These are phyloP conservation scores for Parastagonospora nodorum DNA, from an alignment of 2,329 filamentous ascomycete species.

Conservation along the genomic window DNA sequence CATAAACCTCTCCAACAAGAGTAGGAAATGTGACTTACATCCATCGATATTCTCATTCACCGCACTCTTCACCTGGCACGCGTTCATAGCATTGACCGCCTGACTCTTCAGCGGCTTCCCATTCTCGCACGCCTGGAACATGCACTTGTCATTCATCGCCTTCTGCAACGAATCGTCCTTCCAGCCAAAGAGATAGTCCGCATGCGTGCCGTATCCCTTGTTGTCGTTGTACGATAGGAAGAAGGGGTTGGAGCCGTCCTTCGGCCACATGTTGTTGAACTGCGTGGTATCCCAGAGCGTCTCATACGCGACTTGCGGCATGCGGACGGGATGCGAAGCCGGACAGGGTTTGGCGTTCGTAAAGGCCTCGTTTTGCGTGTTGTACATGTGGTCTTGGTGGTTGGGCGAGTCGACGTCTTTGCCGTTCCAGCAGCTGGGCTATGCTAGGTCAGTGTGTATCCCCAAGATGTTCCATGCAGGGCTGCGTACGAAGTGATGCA, in stretches of 20 bases:
- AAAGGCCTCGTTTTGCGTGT: conserved; percentile 28
- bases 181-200: conserved; percentile 37
- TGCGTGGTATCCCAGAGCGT: conserved; percentile 37
- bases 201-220: conserved; percentile 36
- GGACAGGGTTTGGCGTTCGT: conserved; percentile 25
- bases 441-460: background rate
- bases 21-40: conserved; percentile 15
- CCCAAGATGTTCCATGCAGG: background rate
- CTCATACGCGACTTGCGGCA: conserved; percentile 35
- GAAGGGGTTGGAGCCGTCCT: conserved; percentile 31
- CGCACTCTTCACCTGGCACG: conserved; percentile 27
- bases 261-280: conserved; percentile 36
- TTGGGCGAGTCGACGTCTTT: conserved; percentile 60
- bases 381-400: conserved; percentile 50
- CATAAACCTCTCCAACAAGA: background rate
- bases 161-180: conserved; percentile 33
- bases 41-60: conserved; percentile 32
- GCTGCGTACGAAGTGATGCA: conserved; percentile 23
- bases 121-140: conserved; percentile 34
- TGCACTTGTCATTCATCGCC: conserved; percentile 30
- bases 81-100: conserved; percentile 26
- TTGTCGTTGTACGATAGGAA: conserved; percentile 31
- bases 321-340: conserved; percentile 28
- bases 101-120: conserved; percentile 26
- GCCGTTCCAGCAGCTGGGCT: conserved; percentile 67